phyloP scores from a whole-genome alignment of 495 filamentous ascomycete genomes.

The Lentithecium fluviatile region DNA sequence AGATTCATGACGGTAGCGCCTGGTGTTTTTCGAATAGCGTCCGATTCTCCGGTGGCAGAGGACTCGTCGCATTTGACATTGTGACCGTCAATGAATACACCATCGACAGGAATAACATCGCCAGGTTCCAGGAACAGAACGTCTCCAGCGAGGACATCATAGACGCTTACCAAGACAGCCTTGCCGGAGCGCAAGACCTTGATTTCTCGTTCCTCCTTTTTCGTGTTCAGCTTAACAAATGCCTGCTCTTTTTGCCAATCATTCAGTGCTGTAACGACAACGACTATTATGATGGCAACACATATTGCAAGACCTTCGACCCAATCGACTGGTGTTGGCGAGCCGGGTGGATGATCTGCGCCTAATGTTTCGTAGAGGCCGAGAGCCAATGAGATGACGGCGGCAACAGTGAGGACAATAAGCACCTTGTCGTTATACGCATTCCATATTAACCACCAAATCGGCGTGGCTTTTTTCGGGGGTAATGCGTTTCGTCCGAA shows the following conservation, averaged over 20 bases:
- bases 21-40: constrained; percentile 62
- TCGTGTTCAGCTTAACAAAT: constrained; percentile 49
- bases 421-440: constrained; percentile 74
- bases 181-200: constrained; percentile 77
- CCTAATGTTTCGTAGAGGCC: constrained; percentile 68
- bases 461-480: constrained; percentile 65
- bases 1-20: constrained; percentile 78
- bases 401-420: constrained; percentile 74
- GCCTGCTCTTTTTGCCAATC: constrained; percentile 50
- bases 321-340: constrained; percentile 44
- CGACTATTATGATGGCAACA: constrained; percentile 46
- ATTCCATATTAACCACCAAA: constrained; percentile 74
- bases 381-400: constrained; percentile 75
- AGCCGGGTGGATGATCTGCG: constrained; percentile 30
- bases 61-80: constrained; percentile 67
- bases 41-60: constrained; percentile 67
- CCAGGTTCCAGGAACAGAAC: constrained; percentile 80
- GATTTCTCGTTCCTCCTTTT: constrained; percentile 56
- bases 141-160: constrained; percentile 81
- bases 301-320: constrained; percentile 51
- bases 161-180: constrained; percentile 71
- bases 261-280: constrained; percentile 47
- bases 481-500: constrained; percentile 70
- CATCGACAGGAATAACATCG: constrained; percentile 63
- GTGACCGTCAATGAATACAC: constrained; percentile 45